Conservation (phyloP, 2,329 filamentous ascomycete species). For the Scedosporium boydii region DNA sequence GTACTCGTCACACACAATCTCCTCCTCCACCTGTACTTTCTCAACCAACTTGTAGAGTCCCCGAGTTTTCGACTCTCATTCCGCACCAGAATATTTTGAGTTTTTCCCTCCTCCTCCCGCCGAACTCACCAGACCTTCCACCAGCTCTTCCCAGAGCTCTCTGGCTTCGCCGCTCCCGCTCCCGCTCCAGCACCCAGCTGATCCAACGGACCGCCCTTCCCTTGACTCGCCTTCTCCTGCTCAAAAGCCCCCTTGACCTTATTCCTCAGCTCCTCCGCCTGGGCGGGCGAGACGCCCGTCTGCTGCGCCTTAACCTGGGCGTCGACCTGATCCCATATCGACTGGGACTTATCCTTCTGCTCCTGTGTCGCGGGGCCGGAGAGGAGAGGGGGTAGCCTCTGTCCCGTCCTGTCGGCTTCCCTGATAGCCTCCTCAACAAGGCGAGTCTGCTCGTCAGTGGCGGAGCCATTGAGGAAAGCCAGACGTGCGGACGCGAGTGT, state of each 20-base stretch:
- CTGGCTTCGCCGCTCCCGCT: constrained; percentile 13
- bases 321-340: constrained; percentile 12
- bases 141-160: constrained; percentile 36
- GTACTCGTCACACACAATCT: constrained; percentile 4
- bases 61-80: background rate
- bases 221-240: constrained; percentile 31
- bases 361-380: constrained; percentile 12
- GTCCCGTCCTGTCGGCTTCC: constrained; percentile 32
- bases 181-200: constrained; percentile 31
- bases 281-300: constrained; percentile 10
- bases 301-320: constrained; percentile 10
- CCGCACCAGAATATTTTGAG: constrained; percentile 8
- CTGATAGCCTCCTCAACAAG: constrained; percentile 49
- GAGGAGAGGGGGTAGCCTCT: constrained; percentile 42
- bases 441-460: constrained; percentile 43
- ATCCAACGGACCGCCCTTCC: constrained; percentile 39
- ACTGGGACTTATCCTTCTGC: background rate
- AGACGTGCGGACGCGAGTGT: constrained; percentile 47
- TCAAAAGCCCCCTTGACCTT: constrained; percentile 36
- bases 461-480: constrained; percentile 49
- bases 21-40: background rate
- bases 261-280: constrained; percentile 15
- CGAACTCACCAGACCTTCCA: constrained; percentile 28
- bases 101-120: constrained; percentile 13
- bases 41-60: background rate